phyloP scores from a whole-genome alignment of 495 filamentous ascomycete genomes.

The Elasticomyces elasticus region DNA sequence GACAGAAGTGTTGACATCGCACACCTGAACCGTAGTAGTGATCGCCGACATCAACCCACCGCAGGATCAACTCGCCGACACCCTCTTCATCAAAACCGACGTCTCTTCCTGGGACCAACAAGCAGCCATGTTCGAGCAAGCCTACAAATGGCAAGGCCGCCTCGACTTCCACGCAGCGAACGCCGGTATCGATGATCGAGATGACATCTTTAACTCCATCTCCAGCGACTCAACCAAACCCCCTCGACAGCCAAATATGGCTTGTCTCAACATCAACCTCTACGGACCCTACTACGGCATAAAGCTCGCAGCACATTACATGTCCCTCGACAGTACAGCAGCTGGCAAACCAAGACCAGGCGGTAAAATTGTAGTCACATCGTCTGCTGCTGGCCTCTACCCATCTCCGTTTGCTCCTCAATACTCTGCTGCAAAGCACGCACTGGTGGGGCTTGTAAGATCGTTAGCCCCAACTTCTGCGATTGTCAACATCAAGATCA shows the following conservation, averaged over 20 bases:
- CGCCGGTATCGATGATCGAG: constrained; percentile 38
- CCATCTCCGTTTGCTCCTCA: constrained; percentile 27
- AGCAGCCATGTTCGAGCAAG: constrained; percentile 33
- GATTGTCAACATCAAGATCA: constrained; percentile 33
- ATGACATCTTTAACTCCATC: constrained; percentile 30
- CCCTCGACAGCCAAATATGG: constrained; percentile 33
- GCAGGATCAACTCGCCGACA: constrained; percentile 13
- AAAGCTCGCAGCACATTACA: constrained; percentile 38
- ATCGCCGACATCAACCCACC: constrained; percentile 38
- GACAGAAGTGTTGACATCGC: too few relatives aligned
- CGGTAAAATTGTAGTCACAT: constrained; percentile 26
- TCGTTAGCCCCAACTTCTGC: constrained; percentile 22
- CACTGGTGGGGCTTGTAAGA: constrained; percentile 31
- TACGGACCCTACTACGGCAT: constrained; percentile 35
- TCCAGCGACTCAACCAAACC: constrained; percentile 23
- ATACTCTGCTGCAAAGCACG: constrained; percentile 32
- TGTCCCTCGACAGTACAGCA: constrained; percentile 12
- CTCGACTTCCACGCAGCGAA: constrained; percentile 40
- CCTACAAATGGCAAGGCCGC: constrained; percentile 29
- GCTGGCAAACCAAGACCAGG: constrained; percentile 12
- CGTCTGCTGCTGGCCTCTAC: constrained; percentile 28
- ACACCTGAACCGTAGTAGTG: too few relatives aligned
- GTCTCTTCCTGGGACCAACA: constrained; percentile 34
- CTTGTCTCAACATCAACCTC: constrained; percentile 37
- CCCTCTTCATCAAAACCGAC: constrained; percentile 30